Evolutionary conservation across 208 protist species (phyloP).

Genomic region (Porcisia hertigi): DNA sequence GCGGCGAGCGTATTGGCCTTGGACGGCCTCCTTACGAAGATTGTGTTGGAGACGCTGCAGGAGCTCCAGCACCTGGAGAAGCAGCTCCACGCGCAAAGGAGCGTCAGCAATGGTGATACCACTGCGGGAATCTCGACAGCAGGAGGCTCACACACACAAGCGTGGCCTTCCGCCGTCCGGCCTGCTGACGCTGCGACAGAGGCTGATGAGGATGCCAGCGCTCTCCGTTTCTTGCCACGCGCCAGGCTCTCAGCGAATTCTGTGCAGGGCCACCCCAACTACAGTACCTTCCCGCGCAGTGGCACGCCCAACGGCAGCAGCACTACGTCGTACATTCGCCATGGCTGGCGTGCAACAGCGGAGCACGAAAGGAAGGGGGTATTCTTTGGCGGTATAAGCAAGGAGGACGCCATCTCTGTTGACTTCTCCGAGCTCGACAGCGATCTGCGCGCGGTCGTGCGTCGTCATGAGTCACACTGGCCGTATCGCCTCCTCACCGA

Average conservation of each 20-base stretch:
- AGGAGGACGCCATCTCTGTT: constrained; percentile 39
- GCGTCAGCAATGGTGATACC: not conserved
- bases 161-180: not conserved
- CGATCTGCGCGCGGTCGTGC: constrained; percentile 51
- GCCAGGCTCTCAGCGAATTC: constrained; percentile 22
- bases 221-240: constrained; percentile 33
- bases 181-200: constrained; percentile 4
- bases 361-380: constrained; percentile 36
- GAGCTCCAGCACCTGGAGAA: constrained; percentile 61
- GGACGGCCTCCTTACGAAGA: constrained; percentile 58
- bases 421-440: constrained; percentile 58
- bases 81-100: constrained; percentile 5
- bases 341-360: constrained; percentile 32
- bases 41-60: constrained; percentile 62
- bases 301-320: not conserved
- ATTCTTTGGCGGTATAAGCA: constrained; percentile 40
- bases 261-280: constrained; percentile 26
- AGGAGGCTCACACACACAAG: not conserved
- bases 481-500: constrained; percentile 57
- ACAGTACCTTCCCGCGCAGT: constrained; percentile 13
- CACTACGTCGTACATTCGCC: constrained; percentile 16
- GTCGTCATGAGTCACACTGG: constrained; percentile 58
- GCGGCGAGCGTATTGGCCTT: constrained; percentile 32
- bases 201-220: constrained; percentile 24
- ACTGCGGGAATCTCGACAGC: not conserved